These are phyloP conservation scores for Suhomyces taliae DNA, from an alignment of 1,139 yeast genomes.

Conservation along the genomic window DNA sequence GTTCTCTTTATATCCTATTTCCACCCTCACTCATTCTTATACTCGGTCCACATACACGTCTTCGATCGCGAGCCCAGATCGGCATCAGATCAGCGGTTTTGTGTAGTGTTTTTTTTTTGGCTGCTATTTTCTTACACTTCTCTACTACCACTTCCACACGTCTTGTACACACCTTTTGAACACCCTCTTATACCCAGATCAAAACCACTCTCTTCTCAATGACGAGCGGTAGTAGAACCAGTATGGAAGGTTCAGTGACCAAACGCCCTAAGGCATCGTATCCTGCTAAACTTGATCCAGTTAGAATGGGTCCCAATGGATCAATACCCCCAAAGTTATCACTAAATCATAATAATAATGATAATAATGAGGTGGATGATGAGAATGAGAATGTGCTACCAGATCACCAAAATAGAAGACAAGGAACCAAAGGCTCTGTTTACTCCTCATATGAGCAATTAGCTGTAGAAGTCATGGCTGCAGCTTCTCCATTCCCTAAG, in stretches of 20 bases:
- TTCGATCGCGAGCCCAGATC: background rate
- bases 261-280: background rate
- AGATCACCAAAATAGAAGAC: too few relatives aligned
- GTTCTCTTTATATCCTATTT: too few relatives aligned
- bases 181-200: too few relatives aligned
- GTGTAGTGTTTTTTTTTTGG: background rate
- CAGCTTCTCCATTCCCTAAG: constrained; percentile 9
- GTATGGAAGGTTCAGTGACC: background rate
- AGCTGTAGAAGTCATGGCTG: constrained; percentile 8
- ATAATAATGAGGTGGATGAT: too few relatives aligned
- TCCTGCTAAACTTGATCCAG: background rate
- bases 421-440: background rate
- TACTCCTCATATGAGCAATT: background rate
- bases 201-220: background rate
- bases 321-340: background rate
- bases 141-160: background rate
- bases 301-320: background rate
- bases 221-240: background rate
- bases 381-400: too few relatives aligned
- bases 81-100: background rate
- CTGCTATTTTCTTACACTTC: background rate
- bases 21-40: too few relatives aligned
- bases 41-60: too few relatives aligned
- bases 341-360: background rate
- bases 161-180: background rate